These are phyloP conservation scores for Amanita pallidorosea DNA, from an alignment of 768 basidiomycete genomes.

Conservation along the genomic window DNA sequence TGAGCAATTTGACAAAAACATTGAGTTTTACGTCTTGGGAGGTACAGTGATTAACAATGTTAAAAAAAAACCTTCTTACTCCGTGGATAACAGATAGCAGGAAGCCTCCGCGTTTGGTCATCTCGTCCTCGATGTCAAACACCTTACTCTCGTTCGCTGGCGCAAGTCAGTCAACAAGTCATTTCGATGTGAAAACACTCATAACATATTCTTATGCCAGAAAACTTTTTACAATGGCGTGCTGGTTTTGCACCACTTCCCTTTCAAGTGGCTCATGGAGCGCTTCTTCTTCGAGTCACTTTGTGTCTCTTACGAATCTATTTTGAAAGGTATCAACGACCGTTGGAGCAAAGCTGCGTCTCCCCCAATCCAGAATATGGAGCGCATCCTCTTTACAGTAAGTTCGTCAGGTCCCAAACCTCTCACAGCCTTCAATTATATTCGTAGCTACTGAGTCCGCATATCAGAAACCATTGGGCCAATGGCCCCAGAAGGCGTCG, in stretches of 20 bases:
- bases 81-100: slow-evolving; percentile 10
- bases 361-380: slow-evolving; percentile 28
- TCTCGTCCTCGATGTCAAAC: neutral
- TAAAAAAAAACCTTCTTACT: neutral
- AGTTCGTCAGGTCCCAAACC: slow-evolving; percentile 4
- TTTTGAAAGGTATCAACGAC: slow-evolving; percentile 25
- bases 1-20: slow-evolving; percentile 32
- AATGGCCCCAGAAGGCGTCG: slow-evolving; percentile 62
- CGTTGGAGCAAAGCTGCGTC: slow-evolving; percentile 26
- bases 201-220: slow-evolving; percentile 19
- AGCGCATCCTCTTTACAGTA: slow-evolving; percentile 33
- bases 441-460: slow-evolving; percentile 43
- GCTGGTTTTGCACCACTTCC: slow-evolving; percentile 39
- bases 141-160: slow-evolving; percentile 54
- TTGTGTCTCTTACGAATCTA: slow-evolving; percentile 39
- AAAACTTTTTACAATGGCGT: slow-evolving; percentile 48
- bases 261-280: slow-evolving; percentile 45
- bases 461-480: slow-evolving; percentile 51
- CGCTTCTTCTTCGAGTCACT: slow-evolving; percentile 56
- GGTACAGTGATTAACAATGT: slow-evolving; percentile 21
- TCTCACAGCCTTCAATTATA: neutral
- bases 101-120: slow-evolving; percentile 1
- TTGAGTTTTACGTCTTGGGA: slow-evolving; percentile 50
- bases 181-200: neutral
- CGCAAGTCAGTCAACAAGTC: slow-evolving; percentile 34